These are phyloP conservation scores for Ailanthus altissimus DNA, from an alignment of 345 rosid genomes.

Conservation along the genomic window DNA sequence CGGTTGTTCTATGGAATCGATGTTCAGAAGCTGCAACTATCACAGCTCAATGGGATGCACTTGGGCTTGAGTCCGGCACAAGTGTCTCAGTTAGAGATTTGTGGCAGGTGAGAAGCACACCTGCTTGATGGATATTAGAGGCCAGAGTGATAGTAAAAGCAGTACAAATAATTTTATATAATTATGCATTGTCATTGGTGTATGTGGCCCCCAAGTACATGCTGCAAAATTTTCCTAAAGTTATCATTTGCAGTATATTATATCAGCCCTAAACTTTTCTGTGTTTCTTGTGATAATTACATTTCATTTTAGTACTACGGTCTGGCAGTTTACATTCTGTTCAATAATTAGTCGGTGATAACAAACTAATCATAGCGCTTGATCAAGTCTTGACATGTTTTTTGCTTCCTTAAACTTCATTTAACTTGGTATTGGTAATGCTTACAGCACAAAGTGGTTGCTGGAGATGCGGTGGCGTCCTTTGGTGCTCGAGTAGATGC, in stretches of 20 bases:
- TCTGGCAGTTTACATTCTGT: not conserved
- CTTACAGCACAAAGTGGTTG: slow-evolving; percentile 57
- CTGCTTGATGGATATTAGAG: not conserved
- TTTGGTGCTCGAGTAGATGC: slow-evolving; percentile 61
- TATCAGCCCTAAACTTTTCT: too few species aligned
- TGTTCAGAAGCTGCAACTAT: slow-evolving; percentile 64
- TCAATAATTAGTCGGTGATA: too few species aligned
- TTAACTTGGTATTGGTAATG: not conserved
- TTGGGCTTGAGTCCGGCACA: slow-evolving; percentile 76
- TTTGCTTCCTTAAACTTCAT: not conserved
- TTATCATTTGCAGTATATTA: too few species aligned
- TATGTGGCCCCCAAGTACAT: too few species aligned
- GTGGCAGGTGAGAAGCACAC: slow-evolving; percentile 66
- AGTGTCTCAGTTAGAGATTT: slow-evolving; percentile 73
- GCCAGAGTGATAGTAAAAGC: too few species aligned
- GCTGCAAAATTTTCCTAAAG: not conserved
- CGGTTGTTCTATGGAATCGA: slow-evolving; percentile 87
- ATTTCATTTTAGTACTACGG: not conserved
- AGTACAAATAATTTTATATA: not conserved
- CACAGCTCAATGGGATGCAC: slow-evolving; percentile 64
- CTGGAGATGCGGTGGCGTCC: slow-evolving; percentile 51
- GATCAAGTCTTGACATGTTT: too few species aligned
- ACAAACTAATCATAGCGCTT: too few species aligned
- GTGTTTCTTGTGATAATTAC: not conserved
- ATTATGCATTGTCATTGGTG: not conserved